phyloP scores from a whole-genome alignment of 306 rosid species.

The Arachis stenosperma region DNA sequence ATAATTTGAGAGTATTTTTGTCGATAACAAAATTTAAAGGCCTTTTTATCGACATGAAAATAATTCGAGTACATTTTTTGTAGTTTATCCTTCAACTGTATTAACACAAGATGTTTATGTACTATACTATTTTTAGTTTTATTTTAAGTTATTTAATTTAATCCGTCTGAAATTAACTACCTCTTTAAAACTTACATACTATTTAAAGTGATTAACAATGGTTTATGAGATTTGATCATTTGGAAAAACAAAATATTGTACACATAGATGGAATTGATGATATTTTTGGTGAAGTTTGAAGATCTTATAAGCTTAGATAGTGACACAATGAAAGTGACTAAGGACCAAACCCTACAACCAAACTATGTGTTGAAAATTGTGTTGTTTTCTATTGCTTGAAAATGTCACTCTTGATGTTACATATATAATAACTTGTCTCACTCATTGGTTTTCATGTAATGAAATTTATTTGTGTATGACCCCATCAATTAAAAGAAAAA shows the following conservation, averaged over 20 bases:
- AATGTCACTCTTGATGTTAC: conserved; percentile 34
- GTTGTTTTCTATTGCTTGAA: conserved; percentile 33
- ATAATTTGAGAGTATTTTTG: no score
- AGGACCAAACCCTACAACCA: conserved; percentile 36
- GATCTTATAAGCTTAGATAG: conserved; percentile 5
- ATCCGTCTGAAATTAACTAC: no score
- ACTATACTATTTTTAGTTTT: no score
- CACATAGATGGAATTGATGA: not conserved
- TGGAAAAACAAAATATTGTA: not conserved
- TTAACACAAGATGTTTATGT: no score
- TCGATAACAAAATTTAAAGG: no score
- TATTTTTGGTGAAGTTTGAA: conserved; percentile 29
- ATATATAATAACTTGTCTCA: not conserved
- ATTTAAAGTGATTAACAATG: no score
- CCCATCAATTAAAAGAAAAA: not conserved
- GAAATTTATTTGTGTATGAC: conserved; percentile 24
- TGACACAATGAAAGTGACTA: conserved; percentile 43
- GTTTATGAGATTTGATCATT: no score
- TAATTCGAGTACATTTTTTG: no score
- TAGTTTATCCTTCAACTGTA: no score
- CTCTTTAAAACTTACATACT: no score
- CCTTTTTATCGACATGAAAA: no score
- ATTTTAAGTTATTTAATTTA: no score
- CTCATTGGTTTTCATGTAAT: not conserved
- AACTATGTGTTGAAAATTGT: conserved; percentile 25